Base-by-base conservation (phyloP, 768 basidiomycete genomes). In the Postia placenta region DNA sequence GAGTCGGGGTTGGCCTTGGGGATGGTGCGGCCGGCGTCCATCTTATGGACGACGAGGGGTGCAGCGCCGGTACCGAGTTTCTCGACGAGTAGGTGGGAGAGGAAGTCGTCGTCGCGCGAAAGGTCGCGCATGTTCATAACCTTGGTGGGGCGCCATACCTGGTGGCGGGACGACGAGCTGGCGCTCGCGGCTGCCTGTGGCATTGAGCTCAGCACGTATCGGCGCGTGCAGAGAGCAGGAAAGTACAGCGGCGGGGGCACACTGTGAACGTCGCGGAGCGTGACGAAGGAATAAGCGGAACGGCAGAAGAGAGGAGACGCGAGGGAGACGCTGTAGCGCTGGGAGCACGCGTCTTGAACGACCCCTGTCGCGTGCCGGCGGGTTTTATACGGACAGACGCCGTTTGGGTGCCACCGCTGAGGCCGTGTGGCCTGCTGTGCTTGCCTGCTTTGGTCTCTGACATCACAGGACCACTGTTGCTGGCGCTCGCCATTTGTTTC, bases 41-140 rank as follows among this genome's bases (percentile, higher is more conserved):
- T 92, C 68, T 90, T 92, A 73, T 92, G 89, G 12, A 92, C 90
- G 49, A 83, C 77, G 46, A 92, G 75, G n/a, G 90, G 89, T 6
- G 85, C 83, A 30, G 60, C 68, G 26, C 85, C 85, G 2, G 88
- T 88, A 38, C 90, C 89, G 27, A 92, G 79, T 59, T 91, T 91
- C 70, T 92, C 89, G 53, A 92, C 87, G 49, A 92, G 80, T 33
- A 92, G 76, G 70, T 92, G 87, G 61, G 85, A 87, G 64, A 92
- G 82, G 65, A 91, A 92, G 69, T 92, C 90, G 66, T 92, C 90
- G 69, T 92, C 90, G 67, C 80, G 83, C 60, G 89, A 87, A 53
- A 92, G 79, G 79, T 92, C 90, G 67, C 79, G 79, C 76, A 88
- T 85, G 71, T 88, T 87, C 88, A 92, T 92, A 58, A 87, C 83